A percentile compares a stretch with the other conserved stretches of the same genome.
phyloP scores from a whole-genome alignment of 2,329 filamentous ascomycete species.

The Pseudocercospora fijiensis region DNA sequence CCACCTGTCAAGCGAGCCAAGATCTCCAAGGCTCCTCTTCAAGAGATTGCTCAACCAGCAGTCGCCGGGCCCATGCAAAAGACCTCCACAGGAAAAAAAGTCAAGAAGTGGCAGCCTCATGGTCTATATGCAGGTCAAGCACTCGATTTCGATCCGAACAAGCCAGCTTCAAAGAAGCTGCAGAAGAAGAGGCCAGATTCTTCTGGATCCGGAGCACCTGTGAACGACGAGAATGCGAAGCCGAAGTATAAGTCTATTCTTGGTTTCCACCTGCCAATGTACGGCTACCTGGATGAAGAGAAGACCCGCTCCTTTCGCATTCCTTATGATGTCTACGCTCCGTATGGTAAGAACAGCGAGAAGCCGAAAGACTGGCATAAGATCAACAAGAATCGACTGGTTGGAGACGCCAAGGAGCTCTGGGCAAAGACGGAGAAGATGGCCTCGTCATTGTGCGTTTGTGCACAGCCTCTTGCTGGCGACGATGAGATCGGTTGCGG shows the following conservation, averaged over 20 bases:
- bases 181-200: conserved; percentile 42
- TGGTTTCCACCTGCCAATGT: conserved; percentile 39
- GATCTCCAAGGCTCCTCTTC: conserved; percentile 23
- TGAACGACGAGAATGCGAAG: conserved; percentile 43
- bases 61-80: conserved; percentile 31
- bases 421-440: conserved; percentile 36
- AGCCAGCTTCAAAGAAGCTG: conserved; percentile 46
- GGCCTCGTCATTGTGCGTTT: conserved; percentile 61
- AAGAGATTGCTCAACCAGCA: conserved; percentile 27
- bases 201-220: conserved; percentile 19
- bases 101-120: conserved; percentile 76
- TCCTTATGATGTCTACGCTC: conserved; percentile 86
- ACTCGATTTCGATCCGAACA: conserved; percentile 43
- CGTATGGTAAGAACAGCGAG: conserved; percentile 74
- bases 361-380: conserved; percentile 93
- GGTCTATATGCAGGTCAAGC: conserved; percentile 86
- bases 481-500: conserved; percentile 72
- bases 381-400: conserved; percentile 88
- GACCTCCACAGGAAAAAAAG: conserved; percentile 43
- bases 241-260: conserved; percentile 58
- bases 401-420: conserved; percentile 39
- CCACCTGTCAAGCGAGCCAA: conserved; percentile 33
- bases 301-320: conserved; percentile 73
- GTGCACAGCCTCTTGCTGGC: conserved; percentile 52
- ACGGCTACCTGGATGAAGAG: conserved; percentile 54